Percentiles rank a stretch among this genome's conserved stretches.
Conservation (phyloP, 1,284 basidiomycete genomes). For the Ganoderma resinaceum region DNA sequence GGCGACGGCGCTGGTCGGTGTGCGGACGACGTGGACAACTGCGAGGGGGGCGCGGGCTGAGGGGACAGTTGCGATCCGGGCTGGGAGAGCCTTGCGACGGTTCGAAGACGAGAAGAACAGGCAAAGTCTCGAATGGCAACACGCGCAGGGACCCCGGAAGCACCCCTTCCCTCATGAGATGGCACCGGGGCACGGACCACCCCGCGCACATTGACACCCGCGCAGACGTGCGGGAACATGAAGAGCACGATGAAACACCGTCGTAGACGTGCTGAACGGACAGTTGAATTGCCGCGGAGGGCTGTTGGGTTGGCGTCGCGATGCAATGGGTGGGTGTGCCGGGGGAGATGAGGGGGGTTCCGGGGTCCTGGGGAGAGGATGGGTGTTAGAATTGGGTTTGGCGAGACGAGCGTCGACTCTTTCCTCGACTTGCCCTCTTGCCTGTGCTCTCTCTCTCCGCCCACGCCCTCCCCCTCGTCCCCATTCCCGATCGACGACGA, state of each 20-base stretch:
- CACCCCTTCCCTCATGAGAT: conserved; percentile 27
- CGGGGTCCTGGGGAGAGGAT: conserved; percentile 19
- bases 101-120: conserved; percentile 19
- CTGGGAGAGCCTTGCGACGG: conserved; percentile 10
- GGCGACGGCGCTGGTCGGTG: conserved; percentile 4
- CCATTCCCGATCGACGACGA: conserved; percentile 26
- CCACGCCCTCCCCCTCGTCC: conserved; percentile 26
- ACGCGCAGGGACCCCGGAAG: conserved; percentile 30
- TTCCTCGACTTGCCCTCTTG: conserved; percentile 22
- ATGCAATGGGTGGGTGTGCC: not conserved
- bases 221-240: not conserved
- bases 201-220: conserved; percentile 2
- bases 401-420: conserved; percentile 22
- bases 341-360: conserved; percentile 13
- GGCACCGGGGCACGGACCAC: conserved; percentile 32
- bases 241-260: not conserved
- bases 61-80: conserved; percentile 1
- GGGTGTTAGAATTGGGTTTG: conserved; percentile 27
- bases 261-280: not conserved
- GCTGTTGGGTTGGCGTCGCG: not conserved
- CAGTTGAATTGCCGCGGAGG: not conserved
- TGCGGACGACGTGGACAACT: not conserved
- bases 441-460: conserved; percentile 28
- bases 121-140: conserved; percentile 34
- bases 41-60: conserved; percentile 9